Evolutionary conservation across 1,284 basidiomycete species (phyloP).

Genomic region (Sutorius eximius): DNA sequence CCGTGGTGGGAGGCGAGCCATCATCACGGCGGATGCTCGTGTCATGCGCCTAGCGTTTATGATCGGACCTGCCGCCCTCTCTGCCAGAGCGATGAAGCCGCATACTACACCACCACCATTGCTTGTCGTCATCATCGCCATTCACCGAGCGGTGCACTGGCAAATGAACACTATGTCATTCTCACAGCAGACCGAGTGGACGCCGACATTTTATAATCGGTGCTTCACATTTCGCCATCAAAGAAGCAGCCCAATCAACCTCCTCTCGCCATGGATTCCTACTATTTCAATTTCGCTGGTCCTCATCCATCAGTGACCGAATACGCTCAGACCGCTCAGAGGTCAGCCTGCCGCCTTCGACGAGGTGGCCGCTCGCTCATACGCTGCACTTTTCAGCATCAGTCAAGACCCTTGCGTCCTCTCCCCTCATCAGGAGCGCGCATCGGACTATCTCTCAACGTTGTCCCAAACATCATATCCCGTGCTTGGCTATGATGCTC

Average conservation of each 20-base stretch:
- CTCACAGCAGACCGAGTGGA: conserved; percentile 13
- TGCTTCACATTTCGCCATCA: conserved; percentile 23
- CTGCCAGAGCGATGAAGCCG: conserved; percentile 27
- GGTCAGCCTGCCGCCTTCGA: conserved; percentile 16
- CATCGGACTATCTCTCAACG: neutral
- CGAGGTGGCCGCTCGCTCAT: conserved; percentile 9
- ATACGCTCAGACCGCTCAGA: conserved; percentile 5
- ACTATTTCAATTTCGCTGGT: conserved; percentile 10
- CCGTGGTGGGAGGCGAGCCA: conserved; percentile 21
- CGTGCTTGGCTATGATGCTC: neutral
- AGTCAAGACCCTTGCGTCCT: conserved; percentile 3
- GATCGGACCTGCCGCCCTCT: conserved; percentile 25
- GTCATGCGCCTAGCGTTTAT: conserved; percentile 18
- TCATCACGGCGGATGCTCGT: conserved; percentile 23
- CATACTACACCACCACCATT: conserved; percentile 22
- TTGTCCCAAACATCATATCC: conserved; percentile 12
- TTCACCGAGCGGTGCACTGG: conserved; percentile 20
- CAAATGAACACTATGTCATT: conserved; percentile 25
- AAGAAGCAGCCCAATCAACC: conserved; percentile 18
- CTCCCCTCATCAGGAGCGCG: neutral
- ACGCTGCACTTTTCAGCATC: conserved; percentile 12
- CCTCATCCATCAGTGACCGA: conserved; percentile 4
- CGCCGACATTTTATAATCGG: conserved; percentile 26
- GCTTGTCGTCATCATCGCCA: conserved; percentile 30
- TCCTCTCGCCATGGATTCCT: conserved; percentile 21